phyloP scores from a whole-genome alignment of 1,139 yeast species.

The Sugiyamaella neomexicana region DNA sequence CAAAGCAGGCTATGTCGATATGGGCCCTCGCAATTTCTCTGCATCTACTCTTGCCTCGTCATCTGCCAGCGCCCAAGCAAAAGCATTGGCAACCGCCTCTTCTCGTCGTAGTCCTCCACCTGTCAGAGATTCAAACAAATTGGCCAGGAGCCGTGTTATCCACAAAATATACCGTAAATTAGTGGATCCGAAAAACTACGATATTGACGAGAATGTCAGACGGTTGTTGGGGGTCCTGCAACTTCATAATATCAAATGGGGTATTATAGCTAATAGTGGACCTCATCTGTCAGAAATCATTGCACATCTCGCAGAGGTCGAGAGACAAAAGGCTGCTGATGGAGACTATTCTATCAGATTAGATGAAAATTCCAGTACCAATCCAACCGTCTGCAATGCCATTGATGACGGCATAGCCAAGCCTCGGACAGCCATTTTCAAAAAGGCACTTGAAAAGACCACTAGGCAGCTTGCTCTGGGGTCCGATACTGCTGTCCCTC shows the following conservation, averaged over 20 bases:
- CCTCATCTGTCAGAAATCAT: slow-evolving; percentile 26
- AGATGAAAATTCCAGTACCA: neutral
- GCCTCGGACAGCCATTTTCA: slow-evolving; percentile 25
- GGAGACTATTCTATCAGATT: slow-evolving; percentile 7
- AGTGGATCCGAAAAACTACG: slow-evolving; percentile 26
- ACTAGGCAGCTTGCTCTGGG: neutral
- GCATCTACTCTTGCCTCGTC: neutral
- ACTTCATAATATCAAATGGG: slow-evolving; percentile 30
- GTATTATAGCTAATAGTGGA: slow-evolving; percentile 36
- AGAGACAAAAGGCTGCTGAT: slow-evolving; percentile 5
- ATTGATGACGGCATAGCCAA: slow-evolving; percentile 28
- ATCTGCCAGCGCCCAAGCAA: neutral
- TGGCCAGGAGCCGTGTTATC: neutral
- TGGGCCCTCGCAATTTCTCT: neutral
- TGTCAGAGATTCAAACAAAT: neutral
- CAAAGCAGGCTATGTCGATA: neutral
- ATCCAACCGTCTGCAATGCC: slow-evolving; percentile 24
- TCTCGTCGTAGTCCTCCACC: neutral
- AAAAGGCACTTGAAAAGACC: slow-evolving; percentile 16
- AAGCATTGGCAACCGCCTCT: neutral
- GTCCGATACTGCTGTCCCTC: neutral
- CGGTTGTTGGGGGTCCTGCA: slow-evolving; percentile 25
- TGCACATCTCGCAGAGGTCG: slow-evolving; percentile 9
- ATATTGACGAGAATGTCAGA: slow-evolving; percentile 24
- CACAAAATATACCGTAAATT: slow-evolving; percentile 3